A percentile compares a stretch with the other conserved stretches of the same genome.
phyloP scores from a whole-genome alignment of 257 asterid genomes.

The Rhazya stricta region DNA sequence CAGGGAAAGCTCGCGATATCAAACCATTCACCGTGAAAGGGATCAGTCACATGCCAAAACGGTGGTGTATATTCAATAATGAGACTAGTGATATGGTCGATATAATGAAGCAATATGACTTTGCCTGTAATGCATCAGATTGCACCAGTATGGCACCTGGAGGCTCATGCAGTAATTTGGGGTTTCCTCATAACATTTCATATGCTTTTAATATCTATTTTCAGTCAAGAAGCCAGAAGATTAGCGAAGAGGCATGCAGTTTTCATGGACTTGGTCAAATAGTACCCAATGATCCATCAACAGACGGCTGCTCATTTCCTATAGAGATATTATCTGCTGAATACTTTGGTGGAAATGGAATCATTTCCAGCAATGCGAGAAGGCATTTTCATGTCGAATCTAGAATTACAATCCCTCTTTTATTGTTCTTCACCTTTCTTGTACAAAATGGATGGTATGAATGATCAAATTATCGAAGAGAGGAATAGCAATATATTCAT shows the following conservation, averaged over 20 bases:
- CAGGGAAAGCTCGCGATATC: conserved; percentile 31
- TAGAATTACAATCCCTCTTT: too few relatives aligned
- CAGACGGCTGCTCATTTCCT: conserved; percentile 41
- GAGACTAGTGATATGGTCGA: neutral
- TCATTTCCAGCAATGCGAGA: neutral
- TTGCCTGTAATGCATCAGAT: conserved; percentile 19
- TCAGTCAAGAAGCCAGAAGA: conserved; percentile 18
- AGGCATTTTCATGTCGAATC: neutral
- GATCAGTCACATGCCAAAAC: conserved; percentile 36
- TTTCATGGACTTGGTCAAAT: conserved; percentile 49
- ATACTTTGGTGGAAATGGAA: neutral
- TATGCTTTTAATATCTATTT: conserved; percentile 27
- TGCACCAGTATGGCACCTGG: conserved; percentile 20
- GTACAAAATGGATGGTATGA: too few relatives aligned
- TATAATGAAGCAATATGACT: neutral
- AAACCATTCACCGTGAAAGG: conserved; percentile 41
- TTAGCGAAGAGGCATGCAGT: conserved; percentile 10
- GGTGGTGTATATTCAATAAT: conserved; percentile 53
- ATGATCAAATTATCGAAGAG: too few relatives aligned
- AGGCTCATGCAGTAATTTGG: conserved; percentile 20
- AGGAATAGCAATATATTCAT: too few relatives aligned
- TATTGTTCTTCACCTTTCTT: neutral
- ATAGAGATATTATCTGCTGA: conserved; percentile 38
- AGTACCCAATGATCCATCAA: conserved; percentile 32
- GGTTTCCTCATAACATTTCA: conserved; percentile 7